Evolutionary conservation across 1,284 basidiomycete species (phyloP), one percentile per base, ranked within the genome.

Genomic region (Rhodotorula sp.): DNA sequence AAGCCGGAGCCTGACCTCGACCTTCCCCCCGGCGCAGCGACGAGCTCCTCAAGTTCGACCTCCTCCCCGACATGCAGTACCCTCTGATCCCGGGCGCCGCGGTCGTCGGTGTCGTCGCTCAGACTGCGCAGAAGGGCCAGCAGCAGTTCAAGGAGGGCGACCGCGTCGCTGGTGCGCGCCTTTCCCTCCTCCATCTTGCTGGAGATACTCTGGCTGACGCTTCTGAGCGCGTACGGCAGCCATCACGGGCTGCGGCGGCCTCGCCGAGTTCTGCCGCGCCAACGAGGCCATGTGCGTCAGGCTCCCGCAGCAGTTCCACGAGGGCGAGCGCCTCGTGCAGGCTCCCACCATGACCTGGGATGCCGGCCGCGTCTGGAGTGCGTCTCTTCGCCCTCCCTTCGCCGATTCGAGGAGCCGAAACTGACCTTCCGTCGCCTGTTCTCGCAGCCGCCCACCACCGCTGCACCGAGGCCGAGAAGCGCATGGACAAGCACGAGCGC

Each of bases 121-220:
- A 67, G 61, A 8, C 41, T 16, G 65, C 61, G 10, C 42, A 54
- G 23, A 81, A 84, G 25, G 91, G 49, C 41, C 49, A 56, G 10
- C 97, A 94, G 82, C 90, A 92, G 76, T 92, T 97, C 2, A 97
- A 92, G 14, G 89, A 81, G 14, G 83, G 83, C 63, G 64, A 82
- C 54, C 82, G 82, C 67, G 80, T 83, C 48, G 74, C 69, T 9
- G 53, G 78, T 70, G n/a, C 34, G 49, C 34, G 34, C 34, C 34
- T 48, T 34, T 34, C 27, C n/a, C 27, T 45, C 34, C 41, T n/a
- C 54, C 23, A 34, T 48, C 42, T 17, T 21, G 21, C 16, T 25
- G 10, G 34, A 34, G 34, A 34, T n/a, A 58, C 49, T 8, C 44
- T 19, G 44, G 4, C 9, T 23, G 17, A 41, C 45, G 27, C 17